phyloP scores from a whole-genome alignment of 805 yeast species.

The Vanderwaltozyma yarrowii region DNA sequence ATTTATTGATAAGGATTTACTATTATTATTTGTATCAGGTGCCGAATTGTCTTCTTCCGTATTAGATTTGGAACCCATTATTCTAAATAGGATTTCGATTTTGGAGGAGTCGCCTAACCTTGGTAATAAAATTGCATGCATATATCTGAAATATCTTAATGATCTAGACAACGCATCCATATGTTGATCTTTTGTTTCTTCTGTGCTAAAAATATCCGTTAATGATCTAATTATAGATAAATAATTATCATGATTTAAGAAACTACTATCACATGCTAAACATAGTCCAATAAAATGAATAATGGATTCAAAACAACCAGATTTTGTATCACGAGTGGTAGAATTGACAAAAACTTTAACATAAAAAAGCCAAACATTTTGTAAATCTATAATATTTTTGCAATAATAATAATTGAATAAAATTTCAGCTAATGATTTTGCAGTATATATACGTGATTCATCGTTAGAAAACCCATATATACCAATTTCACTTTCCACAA shows the following conservation, averaged over 20 bases:
- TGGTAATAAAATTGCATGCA: constrained; percentile 17
- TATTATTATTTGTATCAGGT: constrained; percentile 1
- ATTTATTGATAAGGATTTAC: constrained; percentile 1
- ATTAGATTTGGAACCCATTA: constrained; percentile 5
- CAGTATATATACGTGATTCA: constrained; percentile 20
- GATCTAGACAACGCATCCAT: constrained; percentile 16
- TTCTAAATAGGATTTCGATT: constrained; percentile 22
- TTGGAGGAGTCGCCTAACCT: constrained; percentile 29
- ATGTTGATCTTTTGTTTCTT: constrained; percentile 10
- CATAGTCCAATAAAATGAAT: constrained; percentile 28
- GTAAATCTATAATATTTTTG: constrained; percentile 11
- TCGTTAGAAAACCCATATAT: constrained; percentile 23
- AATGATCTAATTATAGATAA: constrained; percentile 18
- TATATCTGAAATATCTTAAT: constrained; percentile 15
- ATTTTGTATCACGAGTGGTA: constrained; percentile 18
- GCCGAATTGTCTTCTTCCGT: neutral
- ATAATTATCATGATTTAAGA: constrained; percentile 20
- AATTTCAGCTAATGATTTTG: constrained; percentile 30
- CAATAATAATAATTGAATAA: constrained; percentile 20
- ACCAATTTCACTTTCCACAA: constrained; percentile 19
- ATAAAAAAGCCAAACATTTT: constrained; percentile 16
- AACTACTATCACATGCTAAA: constrained; percentile 18
- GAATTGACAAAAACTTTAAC: constrained; percentile 13
- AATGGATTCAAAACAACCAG: constrained; percentile 31
- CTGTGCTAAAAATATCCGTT: constrained; percentile 20